phyloP scores from a whole-genome alignment of 2,329 filamentous ascomycete species.

The Cercospora citrullina region DNA sequence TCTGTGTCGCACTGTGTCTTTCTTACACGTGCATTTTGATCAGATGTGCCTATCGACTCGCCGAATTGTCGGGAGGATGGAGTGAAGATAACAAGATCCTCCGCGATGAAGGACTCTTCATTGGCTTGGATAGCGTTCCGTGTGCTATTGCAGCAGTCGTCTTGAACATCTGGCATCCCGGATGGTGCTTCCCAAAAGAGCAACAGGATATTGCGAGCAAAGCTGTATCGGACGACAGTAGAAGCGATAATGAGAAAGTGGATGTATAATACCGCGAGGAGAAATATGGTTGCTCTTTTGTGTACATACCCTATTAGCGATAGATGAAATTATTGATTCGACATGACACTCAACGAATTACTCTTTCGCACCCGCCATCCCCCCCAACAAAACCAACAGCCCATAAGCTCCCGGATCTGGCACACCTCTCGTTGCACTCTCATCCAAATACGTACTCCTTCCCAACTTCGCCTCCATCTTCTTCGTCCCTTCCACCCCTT shows the following conservation, averaged over 20 bases:
- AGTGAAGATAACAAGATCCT: constrained; percentile 29
- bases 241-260: constrained; percentile 16
- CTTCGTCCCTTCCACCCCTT: constrained; percentile 40
- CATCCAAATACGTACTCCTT: constrained; percentile 40
- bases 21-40: constrained; percentile 34
- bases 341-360: background rate
- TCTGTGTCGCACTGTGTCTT: constrained; percentile 30
- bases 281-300: background rate
- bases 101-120: constrained; percentile 32
- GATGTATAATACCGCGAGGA: background rate
- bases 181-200: constrained; percentile 34
- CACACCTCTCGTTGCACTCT: constrained; percentile 39
- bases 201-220: constrained; percentile 21
- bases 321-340: background rate
- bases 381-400: constrained; percentile 39
- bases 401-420: constrained; percentile 43
- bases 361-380: constrained; percentile 29
- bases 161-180: constrained; percentile 38
- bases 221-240: constrained; percentile 1
- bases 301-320: background rate
- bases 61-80: constrained; percentile 35
- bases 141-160: constrained; percentile 33
- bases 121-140: constrained; percentile 39
- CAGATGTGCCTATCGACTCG: constrained; percentile 35
- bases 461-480: constrained; percentile 40